phyloP scores from a whole-genome alignment of 805 yeast genomes.

The Brettanomyces naardenensis region DNA sequence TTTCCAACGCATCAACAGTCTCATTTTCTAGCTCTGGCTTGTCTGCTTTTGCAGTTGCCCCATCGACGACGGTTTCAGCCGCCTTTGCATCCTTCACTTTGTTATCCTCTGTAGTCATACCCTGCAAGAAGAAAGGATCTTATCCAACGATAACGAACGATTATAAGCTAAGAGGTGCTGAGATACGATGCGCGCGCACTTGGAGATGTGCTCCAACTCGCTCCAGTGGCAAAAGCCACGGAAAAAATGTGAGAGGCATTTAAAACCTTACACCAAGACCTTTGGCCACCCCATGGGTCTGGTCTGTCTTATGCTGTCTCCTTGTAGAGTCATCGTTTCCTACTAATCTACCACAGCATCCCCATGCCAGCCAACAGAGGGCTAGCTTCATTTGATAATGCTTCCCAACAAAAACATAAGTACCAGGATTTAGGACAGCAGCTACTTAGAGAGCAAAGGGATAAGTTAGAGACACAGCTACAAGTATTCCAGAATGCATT shows the following conservation, averaged over 20 bases:
- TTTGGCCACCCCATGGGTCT: too few relatives aligned
- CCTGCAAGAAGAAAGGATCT: too few relatives aligned
- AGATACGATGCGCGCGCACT: too few relatives aligned
- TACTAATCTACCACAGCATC: background rate
- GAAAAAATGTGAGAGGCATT: too few relatives aligned
- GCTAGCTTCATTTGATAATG: conserved; percentile 22
- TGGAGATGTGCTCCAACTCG: too few relatives aligned
- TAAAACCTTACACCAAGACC: too few relatives aligned
- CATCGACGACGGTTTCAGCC: conserved; percentile 5
- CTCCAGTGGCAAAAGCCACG: too few relatives aligned
- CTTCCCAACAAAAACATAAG: conserved; percentile 21
- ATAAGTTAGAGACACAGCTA: conserved; percentile 61
- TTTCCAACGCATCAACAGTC: background rate
- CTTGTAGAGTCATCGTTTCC: background rate
- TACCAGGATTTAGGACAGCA: conserved; percentile 44
- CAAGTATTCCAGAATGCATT: conserved; percentile 71
- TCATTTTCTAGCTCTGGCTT: background rate
- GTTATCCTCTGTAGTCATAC: background rate
- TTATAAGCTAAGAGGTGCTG: background rate
- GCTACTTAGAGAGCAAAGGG: conserved; percentile 45
- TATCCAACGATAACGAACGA: background rate
- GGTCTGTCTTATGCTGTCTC: too few relatives aligned
- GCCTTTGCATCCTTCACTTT: conserved; percentile 6
- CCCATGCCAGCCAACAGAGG: conserved; percentile 14
- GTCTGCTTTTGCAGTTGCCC: background rate